Base-by-base conservation (phyloP, 352 stramenopile species). In the Phytophthora agathidicida region DNA sequence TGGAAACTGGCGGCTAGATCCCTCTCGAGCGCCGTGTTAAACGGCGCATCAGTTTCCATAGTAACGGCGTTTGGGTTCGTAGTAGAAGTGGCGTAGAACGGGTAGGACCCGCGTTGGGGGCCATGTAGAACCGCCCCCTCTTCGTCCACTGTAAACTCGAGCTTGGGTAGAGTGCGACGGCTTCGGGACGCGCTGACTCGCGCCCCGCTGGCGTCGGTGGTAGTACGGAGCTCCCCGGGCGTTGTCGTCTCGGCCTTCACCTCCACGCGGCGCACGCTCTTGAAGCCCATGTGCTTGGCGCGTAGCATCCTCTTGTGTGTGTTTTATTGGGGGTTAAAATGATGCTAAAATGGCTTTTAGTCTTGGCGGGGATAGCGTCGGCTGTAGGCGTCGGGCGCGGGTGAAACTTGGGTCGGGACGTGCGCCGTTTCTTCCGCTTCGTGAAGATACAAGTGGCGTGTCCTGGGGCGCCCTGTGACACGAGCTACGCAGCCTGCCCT, bases 191-290 rank as follows among this genome's bases (percentile, higher is more conserved):
- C 71, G 61, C 75, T 86, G 41, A 89, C 71, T 44, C 84, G 82
- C 20, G 81, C 54, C 39, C 82, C 80, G 2, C 67, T 71, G 23
- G 78, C 82, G 66, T 93, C 84, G 3, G 80, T 88, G n/a, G 70
- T 78, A 2, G 81, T 75, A n/a, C 82, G 84, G 42, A 90, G 66
- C 41, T 94, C 85, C 23, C 83, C 83, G 13, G 85, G 85, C 22
- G 83, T 91, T 49, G 83, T 94, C 13, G 85, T 94, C 70, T 94
- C 85, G 11, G 85, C 85, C 67, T 94, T 94, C n/a, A 94, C 77
- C 43, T 94, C 83, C 22, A 94, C 85, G 60, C 79, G 77, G 36
- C 77, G 77, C 51, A 92, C 80, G 57, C 73, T 90, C 59, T 87
- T 88, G 62, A 94, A 92, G 22, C 83, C 81, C 75, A 93, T 91